Percentiles rank a stretch among this genome's conserved stretches.
Conservation (phyloP, 768 basidiomycete species). For the Podaxis sp. region DNA sequence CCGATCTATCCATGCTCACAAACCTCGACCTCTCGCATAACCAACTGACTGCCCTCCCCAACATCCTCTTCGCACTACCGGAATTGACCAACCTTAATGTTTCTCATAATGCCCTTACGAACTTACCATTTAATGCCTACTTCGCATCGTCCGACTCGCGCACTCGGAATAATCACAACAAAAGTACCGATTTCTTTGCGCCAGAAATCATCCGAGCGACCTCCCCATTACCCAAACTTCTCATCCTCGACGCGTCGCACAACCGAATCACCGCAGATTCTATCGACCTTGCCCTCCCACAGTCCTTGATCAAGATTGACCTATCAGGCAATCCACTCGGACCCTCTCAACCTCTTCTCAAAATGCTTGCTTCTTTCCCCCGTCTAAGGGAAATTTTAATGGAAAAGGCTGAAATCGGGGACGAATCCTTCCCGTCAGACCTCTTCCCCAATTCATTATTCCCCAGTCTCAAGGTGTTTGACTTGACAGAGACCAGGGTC, state of each 20-base stretch:
- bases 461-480: constrained; percentile 52
- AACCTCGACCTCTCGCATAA: constrained; percentile 77
- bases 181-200: constrained; percentile 60
- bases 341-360: constrained; percentile 40
- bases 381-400: constrained; percentile 59
- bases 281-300: constrained; percentile 58
- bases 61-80: constrained; percentile 67
- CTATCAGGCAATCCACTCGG: constrained; percentile 70
- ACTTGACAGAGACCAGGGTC: constrained; percentile 66
- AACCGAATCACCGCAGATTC: constrained; percentile 59
- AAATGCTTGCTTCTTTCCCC: constrained; percentile 43
- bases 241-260: constrained; percentile 62
- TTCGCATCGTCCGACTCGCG: constrained; percentile 37
- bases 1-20: constrained; percentile 66
- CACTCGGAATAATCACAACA: constrained; percentile 28
- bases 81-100: constrained; percentile 65
- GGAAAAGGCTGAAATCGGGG: constrained; percentile 56
- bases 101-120: constrained; percentile 64
- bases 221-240: constrained; percentile 63
- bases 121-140: constrained; percentile 62
- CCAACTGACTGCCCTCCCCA: constrained; percentile 58
- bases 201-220: constrained; percentile 62
- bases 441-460: constrained; percentile 41
- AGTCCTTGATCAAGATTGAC: constrained; percentile 55
- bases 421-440: constrained; percentile 54